These are phyloP conservation scores for Tetracentron sinense DNA, from an alignment of 164 flowering plant genomes.

Conservation along the genomic window DNA sequence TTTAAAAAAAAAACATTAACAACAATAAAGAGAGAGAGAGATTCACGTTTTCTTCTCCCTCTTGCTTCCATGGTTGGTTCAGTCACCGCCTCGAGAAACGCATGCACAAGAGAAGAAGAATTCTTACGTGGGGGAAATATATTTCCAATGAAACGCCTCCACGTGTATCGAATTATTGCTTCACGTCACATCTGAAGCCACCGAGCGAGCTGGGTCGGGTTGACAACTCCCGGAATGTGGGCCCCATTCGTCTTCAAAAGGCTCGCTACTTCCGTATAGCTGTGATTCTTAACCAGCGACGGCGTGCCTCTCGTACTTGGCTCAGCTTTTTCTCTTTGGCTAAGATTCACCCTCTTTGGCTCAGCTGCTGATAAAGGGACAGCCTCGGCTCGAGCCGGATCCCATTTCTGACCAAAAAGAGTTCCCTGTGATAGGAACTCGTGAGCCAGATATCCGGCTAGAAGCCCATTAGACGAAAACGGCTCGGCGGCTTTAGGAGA, in stretches of 20 bases:
- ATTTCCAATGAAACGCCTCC: too few species aligned
- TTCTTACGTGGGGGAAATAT: too few species aligned
- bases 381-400: slow-evolving; percentile 47
- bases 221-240: slow-evolving; percentile 69
- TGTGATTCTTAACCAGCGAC: slow-evolving; percentile 14
- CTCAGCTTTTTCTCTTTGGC: neutral
- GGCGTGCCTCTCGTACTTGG: too few species aligned
- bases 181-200: slow-evolving; percentile 58
- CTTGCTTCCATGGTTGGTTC: too few species aligned
- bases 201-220: slow-evolving; percentile 74
- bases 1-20: too few species aligned
- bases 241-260: slow-evolving; percentile 60
- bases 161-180: too few species aligned
- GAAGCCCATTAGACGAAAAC: slow-evolving; percentile 42
- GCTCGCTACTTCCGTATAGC: slow-evolving; percentile 62
- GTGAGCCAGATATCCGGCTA: slow-evolving; percentile 82
- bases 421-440: slow-evolving; percentile 74
- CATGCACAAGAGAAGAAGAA: too few species aligned
- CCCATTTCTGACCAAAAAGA: slow-evolving; percentile 57
- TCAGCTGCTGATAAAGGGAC: slow-evolving; percentile 19
- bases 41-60: too few species aligned
- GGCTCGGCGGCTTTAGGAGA: slow-evolving; percentile 22
- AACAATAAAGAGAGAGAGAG: too few species aligned
- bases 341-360: too few species aligned
- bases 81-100: too few species aligned